Percentiles rank a stretch among this genome's conserved stretches.
phyloP scores from a whole-genome alignment of 768 basidiomycete genomes.

The Lyophyllum atratum region DNA sequence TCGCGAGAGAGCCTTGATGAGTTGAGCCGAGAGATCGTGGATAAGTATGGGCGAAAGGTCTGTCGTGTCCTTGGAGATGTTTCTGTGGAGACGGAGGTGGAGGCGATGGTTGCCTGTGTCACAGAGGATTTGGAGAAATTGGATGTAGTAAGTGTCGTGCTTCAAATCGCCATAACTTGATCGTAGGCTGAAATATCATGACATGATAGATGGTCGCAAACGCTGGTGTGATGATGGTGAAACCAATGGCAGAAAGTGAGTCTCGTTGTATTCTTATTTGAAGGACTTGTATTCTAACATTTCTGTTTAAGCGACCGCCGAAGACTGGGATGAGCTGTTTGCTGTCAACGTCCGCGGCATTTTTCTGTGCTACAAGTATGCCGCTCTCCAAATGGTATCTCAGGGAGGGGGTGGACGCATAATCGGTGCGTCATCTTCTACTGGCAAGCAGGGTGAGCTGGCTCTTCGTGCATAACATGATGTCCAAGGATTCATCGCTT shows the following conservation, averaged over 20 bases:
- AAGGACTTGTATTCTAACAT: neutral
- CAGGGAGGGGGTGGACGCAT: slow-evolving; percentile 46
- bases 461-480: neutral
- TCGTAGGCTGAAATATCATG: neutral
- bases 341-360: slow-evolving; percentile 36
- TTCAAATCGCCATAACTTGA: neutral
- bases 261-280: neutral
- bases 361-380: slow-evolving; percentile 43
- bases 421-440: slow-evolving; percentile 43
- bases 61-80: slow-evolving; percentile 27
- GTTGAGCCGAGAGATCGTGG: slow-evolving; percentile 25
- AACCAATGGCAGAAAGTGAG: slow-evolving; percentile 1
- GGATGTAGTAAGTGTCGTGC: slow-evolving; percentile 29
- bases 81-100: slow-evolving; percentile 27
- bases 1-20: slow-evolving; percentile 17
- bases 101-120: slow-evolving; percentile 24
- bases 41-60: slow-evolving; percentile 18
- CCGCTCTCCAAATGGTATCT: slow-evolving; percentile 42
- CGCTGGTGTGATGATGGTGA: slow-evolving; percentile 21
- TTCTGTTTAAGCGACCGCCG: slow-evolving; percentile 21
- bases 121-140: slow-evolving; percentile 27
- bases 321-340: slow-evolving; percentile 33
- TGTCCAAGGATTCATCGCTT: too few species aligned
- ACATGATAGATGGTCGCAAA: slow-evolving; percentile 37
- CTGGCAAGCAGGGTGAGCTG: slow-evolving; percentile 33